These are phyloP conservation scores for Takashimella tepidaria DNA, from an alignment of 1,284 basidiomycete species.

Conservation along the genomic window DNA sequence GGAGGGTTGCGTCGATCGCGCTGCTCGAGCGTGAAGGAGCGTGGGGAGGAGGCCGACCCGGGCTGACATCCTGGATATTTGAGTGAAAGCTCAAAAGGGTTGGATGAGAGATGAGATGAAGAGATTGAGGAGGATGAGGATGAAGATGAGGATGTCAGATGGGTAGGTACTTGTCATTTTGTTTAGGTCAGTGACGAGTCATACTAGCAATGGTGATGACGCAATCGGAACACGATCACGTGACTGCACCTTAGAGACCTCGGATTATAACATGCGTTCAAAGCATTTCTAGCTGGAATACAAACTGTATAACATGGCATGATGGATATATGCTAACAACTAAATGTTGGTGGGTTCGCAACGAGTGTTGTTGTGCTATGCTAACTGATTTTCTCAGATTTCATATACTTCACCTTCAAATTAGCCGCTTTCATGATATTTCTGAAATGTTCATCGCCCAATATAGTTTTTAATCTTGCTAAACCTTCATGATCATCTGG, in stretches of 20 bases:
- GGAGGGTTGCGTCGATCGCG: conserved; percentile 10
- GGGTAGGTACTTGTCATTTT: no score
- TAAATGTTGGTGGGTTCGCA: no score
- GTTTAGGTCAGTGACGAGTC: no score
- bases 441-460: not conserved
- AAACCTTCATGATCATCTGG: not conserved
- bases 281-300: no score
- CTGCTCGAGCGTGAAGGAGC: conserved; percentile 11
- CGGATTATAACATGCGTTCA: no score
- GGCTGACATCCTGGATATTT: conserved; percentile 21
- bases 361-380: no score
- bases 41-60: conserved; percentile 19
- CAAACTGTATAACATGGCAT: no score
- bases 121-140: not conserved
- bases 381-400: no score
- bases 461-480: not conserved
- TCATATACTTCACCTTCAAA: no score
- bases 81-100: no score
- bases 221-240: not conserved
- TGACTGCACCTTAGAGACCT: conserved; percentile 14
- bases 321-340: no score
- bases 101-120: conserved; percentile 4
- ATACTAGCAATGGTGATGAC: not conserved
- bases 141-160: not conserved
- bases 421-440: not conserved